These are phyloP conservation scores for Penicillium hordei DNA, from an alignment of 2,329 filamentous ascomycete genomes.

Conservation along the genomic window DNA sequence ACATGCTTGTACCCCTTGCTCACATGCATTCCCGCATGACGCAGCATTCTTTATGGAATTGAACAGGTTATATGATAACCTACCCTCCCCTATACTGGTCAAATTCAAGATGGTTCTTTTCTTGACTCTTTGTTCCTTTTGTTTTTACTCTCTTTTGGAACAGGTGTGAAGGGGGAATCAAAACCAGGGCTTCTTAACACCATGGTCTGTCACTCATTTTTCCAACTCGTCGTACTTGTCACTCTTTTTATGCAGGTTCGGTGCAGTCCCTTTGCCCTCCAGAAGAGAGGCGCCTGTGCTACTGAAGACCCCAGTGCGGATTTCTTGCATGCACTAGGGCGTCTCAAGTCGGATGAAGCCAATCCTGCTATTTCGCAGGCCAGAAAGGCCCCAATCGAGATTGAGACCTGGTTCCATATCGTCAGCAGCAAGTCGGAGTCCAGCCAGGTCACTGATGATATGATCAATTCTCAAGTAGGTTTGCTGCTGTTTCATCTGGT, in stretches of 20 bases:
- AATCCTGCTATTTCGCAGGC: slow-evolving; percentile 15
- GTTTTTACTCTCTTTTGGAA: not conserved
- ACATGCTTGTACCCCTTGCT: slow-evolving; percentile 16
- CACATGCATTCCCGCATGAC: slow-evolving; percentile 23
- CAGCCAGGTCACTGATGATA: slow-evolving; percentile 31
- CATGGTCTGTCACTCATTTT: slow-evolving; percentile 29
- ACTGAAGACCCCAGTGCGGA: slow-evolving; percentile 30
- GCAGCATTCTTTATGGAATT: slow-evolving; percentile 21
- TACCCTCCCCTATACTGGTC: not conserved
- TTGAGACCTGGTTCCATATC: slow-evolving; percentile 47
- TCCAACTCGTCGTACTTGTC: slow-evolving; percentile 23
- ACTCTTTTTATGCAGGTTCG: slow-evolving; percentile 17
- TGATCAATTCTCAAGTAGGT: slow-evolving; percentile 39
- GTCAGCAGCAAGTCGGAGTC: slow-evolving; percentile 35
- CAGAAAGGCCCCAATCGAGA: slow-evolving; percentile 32
- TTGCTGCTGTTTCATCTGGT: not conserved
- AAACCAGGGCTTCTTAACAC: slow-evolving; percentile 13
- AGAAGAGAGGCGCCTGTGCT: slow-evolving; percentile 32
- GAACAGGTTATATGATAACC: slow-evolving; percentile 1
- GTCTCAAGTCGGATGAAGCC: slow-evolving; percentile 22
- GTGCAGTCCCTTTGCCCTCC: slow-evolving; percentile 18
- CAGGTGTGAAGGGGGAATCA: slow-evolving; percentile 13
- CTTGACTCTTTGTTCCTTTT: not conserved
- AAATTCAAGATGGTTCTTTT: not conserved
- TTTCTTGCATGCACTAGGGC: slow-evolving; percentile 30